These are phyloP conservation scores for Neonectria hederae DNA, from an alignment of 2,329 filamentous ascomycete genomes.

Conservation along the genomic window DNA sequence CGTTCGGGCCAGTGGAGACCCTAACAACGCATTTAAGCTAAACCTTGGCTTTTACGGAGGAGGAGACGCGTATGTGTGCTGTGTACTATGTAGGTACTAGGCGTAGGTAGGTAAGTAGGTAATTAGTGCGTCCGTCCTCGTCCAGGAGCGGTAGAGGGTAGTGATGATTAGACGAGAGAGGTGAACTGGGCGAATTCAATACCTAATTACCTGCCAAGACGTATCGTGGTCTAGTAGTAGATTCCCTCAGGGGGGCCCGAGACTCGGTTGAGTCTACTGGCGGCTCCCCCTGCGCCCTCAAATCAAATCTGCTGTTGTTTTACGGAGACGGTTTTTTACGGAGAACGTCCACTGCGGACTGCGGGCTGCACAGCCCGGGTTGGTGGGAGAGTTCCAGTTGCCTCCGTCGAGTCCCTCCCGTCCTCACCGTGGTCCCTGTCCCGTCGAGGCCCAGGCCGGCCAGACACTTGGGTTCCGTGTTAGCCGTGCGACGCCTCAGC, in stretches of 20 bases:
- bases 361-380: constrained; percentile 17
- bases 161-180: not conserved
- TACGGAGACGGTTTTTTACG: constrained; percentile 1
- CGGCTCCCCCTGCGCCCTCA: not conserved
- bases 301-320: constrained; percentile 19
- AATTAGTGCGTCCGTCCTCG: not conserved
- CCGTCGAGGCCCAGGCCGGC: constrained; percentile 11
- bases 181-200: not conserved
- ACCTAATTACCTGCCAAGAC: not conserved
- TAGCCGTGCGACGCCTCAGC: constrained; percentile 25
- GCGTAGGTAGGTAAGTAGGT: not conserved
- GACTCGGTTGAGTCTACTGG: constrained; percentile 8
- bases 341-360: not conserved
- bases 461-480: constrained; percentile 22
- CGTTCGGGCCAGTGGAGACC: constrained; percentile 4
- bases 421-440: constrained; percentile 21
- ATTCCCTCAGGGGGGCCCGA: not conserved
- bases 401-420: not conserved
- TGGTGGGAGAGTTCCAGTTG: constrained; percentile 20
- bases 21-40: constrained; percentile 2
- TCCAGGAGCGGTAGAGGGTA: not conserved
- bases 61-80: not conserved
- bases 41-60: constrained; percentile 4
- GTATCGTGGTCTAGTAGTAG: not conserved
- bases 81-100: no score